Percentiles rank a stretch among this genome's conserved stretches.
Evolutionary conservation across 148 eudicot species (phyloP).

Genomic region (Linanthus parryae): DNA sequence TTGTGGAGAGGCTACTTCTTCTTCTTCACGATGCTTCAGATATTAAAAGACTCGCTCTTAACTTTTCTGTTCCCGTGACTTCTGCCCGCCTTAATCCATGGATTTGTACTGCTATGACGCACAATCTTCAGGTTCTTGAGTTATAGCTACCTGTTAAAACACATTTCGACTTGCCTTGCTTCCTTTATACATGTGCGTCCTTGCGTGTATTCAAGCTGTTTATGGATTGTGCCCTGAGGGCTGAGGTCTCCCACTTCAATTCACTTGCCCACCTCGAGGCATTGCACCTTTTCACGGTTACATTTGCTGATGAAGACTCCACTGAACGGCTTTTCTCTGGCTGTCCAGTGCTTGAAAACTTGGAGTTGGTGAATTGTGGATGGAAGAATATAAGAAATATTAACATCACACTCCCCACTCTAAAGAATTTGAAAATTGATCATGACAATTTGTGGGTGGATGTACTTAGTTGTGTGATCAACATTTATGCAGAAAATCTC

Average conservation of each 20-base stretch:
- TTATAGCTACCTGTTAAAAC: not conserved
- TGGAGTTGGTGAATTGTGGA: no score
- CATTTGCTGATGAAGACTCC: no score
- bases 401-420: no score
- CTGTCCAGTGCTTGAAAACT: no score
- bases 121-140: not conserved
- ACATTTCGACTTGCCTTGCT: not conserved
- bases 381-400: no score
- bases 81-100: not conserved
- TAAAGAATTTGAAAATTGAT: no score
- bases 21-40: not conserved
- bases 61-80: not conserved
- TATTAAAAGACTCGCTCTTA: not conserved
- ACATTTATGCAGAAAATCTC: no score
- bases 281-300: slow-evolving; percentile 7
- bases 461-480: no score
- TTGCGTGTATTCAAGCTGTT: not conserved
- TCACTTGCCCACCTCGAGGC: not conserved
- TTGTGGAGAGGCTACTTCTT: not conserved
- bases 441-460: no score
- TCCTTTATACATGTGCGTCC: not conserved
- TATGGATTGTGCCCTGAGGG: not conserved
- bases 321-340: no score
- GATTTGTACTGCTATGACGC: not conserved
- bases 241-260: not conserved